phyloP scores from a whole-genome alignment of 768 basidiomycete species.

The Psilocybe cyanescens region DNA sequence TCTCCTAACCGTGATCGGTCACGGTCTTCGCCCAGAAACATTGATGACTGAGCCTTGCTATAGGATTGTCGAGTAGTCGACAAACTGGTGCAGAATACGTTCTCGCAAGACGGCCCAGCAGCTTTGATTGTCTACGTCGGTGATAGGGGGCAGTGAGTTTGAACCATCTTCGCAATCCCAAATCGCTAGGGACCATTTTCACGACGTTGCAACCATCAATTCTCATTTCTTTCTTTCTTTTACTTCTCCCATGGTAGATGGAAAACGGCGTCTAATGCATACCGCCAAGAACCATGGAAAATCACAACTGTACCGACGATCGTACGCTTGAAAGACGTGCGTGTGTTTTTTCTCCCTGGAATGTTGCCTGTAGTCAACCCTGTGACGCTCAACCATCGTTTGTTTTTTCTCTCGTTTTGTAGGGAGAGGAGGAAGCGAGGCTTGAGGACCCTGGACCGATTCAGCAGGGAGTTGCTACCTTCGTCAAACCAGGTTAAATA shows the following conservation, averaged over 20 bases:
- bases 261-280: slow-evolving; percentile 61
- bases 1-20: neutral
- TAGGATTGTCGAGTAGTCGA: slow-evolving; percentile 74
- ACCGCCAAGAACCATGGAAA: slow-evolving; percentile 67
- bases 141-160: slow-evolving; percentile 60
- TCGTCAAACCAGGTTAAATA: slow-evolving; percentile 26
- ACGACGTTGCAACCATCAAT: neutral
- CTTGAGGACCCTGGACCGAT: slow-evolving; percentile 47
- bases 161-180: neutral
- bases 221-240: neutral
- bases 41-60: neutral
- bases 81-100: slow-evolving; percentile 51
- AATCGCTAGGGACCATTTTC: neutral
- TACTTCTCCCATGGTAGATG: slow-evolving; percentile 49
- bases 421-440: slow-evolving; percentile 44
- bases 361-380: slow-evolving; percentile 3
- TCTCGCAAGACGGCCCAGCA: slow-evolving; percentile 49
- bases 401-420: neutral
- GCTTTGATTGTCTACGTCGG: slow-evolving; percentile 75
- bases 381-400: neutral
- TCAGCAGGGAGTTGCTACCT: slow-evolving; percentile 27
- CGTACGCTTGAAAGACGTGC: slow-evolving; percentile 59
- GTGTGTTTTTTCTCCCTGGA: slow-evolving; percentile 25
- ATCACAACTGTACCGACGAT: slow-evolving; percentile 68
- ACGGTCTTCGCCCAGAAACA: neutral